Evolutionary conservation across 139 green algal genomes (phyloP), one percentile per base, ranked within the genome.

Genomic region (Trebouxia sp.): DNA sequence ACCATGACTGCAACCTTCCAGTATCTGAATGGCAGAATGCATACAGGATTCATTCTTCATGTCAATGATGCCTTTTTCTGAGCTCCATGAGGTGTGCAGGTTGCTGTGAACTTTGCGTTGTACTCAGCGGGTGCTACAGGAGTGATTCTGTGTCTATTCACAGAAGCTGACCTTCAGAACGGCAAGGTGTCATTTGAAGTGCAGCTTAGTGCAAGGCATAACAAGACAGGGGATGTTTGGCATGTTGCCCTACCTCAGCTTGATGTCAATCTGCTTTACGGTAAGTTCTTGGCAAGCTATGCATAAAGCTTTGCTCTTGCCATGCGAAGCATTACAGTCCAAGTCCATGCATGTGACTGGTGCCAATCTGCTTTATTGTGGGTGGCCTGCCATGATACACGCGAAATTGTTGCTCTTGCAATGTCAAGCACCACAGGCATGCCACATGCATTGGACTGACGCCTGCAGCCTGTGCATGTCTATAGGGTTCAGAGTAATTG

Each of bases 61-160:
- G n/a, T n/a, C n/a, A n/a, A n/a, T n/a, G n/a, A n/a, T n/a, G n/a
- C n/a, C n/a, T n/a, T n/a, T n/a, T n/a, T n/a, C n/a, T n/a, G n/a
- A n/a, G n/a, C n/a, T n/a, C n/a, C n/a, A n/a, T n/a, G n/a, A n/a
- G n/a, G n/a, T n/a, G n/a, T n/a, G 72, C 87, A 97, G 91, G 89
- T 83, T 50, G 89, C 66, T 26, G 80, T 94, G 42, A 98, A 98
- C 81, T 98, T 98, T 87, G 92, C 94, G 0, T 2, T 98, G 1
- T 89, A 88, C 37, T 87, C 89, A 37, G 83, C 82, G 43, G 87
- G 80, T 30, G 94, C 94, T 10, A 85, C 75, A 17, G 69, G 56
- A 10, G 84, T 98, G 5, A 90, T 48, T 12, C 86, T 98, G 35
- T 93, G 92, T 47, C 84, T 98, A 32, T 98, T 98, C 88, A 94